These are phyloP conservation scores for Astrephomene gubernaculifera DNA, from an alignment of 139 green algal species.

Conservation along the genomic window DNA sequence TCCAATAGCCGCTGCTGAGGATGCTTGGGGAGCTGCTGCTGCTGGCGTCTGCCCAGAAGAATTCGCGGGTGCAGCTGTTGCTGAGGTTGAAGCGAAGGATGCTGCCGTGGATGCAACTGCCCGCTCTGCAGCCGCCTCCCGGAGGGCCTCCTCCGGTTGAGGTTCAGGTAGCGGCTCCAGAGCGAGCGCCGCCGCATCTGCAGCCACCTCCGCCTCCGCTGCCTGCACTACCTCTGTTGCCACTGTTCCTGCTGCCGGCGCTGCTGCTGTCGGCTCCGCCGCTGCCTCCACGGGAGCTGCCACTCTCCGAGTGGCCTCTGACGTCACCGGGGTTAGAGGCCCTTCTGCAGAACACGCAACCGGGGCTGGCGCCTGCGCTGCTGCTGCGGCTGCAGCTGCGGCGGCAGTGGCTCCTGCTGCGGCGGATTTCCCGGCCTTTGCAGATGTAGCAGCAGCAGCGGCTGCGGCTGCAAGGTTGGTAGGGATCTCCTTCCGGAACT, in stretches of 20 bases:
- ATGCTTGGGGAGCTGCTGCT: too few species aligned
- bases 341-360: neutral
- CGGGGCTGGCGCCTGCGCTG: neutral
- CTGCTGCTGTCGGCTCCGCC: neutral
- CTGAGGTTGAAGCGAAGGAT: too few species aligned
- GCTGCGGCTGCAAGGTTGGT: too few species aligned
- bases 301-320: too few species aligned
- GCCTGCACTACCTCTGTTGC: neutral
- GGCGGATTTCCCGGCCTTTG: neutral
- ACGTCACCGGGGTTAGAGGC: too few species aligned
- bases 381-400: neutral
- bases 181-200: neutral
- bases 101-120: too few species aligned
- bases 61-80: too few species aligned
- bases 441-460: neutral
- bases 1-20: too few species aligned
- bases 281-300: neutral
- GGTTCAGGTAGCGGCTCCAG: too few species aligned
- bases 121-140: too few species aligned
- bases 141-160: too few species aligned
- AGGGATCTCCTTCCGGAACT: neutral
- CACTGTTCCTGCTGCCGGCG: neutral
- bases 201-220: neutral
- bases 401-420: neutral
- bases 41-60: too few species aligned